Evolutionary conservation across 73 alveolate genomes (phyloP), one percentile per base, ranked within the genome.

Genomic region (Stentor coeruleus): DNA sequence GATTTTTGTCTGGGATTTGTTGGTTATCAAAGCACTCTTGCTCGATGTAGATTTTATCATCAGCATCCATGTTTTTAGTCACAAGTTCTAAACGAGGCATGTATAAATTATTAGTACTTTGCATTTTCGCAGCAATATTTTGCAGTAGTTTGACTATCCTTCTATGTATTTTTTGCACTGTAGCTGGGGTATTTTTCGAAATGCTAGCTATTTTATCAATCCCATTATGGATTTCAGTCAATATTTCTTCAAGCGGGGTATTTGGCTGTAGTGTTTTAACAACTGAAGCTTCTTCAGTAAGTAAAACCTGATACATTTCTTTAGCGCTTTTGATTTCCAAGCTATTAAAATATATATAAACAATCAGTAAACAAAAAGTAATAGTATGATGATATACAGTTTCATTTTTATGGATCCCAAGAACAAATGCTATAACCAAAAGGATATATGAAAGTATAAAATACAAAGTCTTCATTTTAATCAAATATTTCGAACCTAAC

Each of bases 41-140:
- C 11, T 20, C n/a, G 37, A 66, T 31, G 37, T 66, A 66, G 37
- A 66, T 66, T 66, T 66, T 66, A 26, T 66, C 79, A 28, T 66
- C 40, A 20, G n/a, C 79, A 33, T 66, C 79, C 79, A 66, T 66
- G 37, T 66, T 66, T 2, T 66, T 66, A 2, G 79, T 66, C 2
- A 66, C 41, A 28, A 20, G 79, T 37, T 66, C 79, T 1, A 66
- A 26, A 66, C 40, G 37, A 0, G 79, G n/a, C 33, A 28, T 37
- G 2, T 66, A 66, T 20, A 66, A 28, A 66, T 66, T 66, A 49
- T 49, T 20, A 49, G 66, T 20, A 11, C 20, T 49, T 20, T 49
- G 66, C 6, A 49, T 49, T 20, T 49, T 49, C 20, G 66, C 20
- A 6, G 20, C 20, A 20, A 49, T 49, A 20, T 20, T 49, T 49